phyloP scores from a whole-genome alignment of 352 stramenopile species.

The Plasmopara muralis region DNA sequence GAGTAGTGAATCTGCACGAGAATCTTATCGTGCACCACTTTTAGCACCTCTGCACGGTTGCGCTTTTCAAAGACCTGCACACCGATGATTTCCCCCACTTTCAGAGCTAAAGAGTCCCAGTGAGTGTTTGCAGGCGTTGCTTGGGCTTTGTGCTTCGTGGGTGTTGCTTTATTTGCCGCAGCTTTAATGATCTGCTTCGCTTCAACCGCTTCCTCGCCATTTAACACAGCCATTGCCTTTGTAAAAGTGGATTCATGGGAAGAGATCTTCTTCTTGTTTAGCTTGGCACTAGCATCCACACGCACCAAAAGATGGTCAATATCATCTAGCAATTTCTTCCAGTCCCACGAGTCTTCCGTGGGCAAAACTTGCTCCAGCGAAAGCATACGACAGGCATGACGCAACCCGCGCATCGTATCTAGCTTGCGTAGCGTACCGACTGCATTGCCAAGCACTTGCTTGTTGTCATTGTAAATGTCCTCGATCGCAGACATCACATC shows the following conservation, averaged over 20 bases:
- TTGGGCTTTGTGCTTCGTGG: conserved; percentile 16
- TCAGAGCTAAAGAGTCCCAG: conserved; percentile 56
- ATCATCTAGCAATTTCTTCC: conserved; percentile 68
- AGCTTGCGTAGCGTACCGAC: conserved; percentile 53
- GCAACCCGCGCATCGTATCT: conserved; percentile 55
- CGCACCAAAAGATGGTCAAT: conserved; percentile 59
- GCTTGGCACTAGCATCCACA: conserved; percentile 44
- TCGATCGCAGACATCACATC: conserved; percentile 86
- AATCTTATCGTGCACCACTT: conserved; percentile 61
- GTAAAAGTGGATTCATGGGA: conserved; percentile 20
- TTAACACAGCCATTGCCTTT: conserved; percentile 20
- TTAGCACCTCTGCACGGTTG: conserved; percentile 56
- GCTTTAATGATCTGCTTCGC: conserved; percentile 25
- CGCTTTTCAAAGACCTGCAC: conserved; percentile 75
- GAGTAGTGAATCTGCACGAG: conserved; percentile 76
- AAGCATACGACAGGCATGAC: conserved; percentile 53
- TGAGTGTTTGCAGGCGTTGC: conserved; percentile 32
- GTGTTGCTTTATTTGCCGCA: conserved; percentile 20
- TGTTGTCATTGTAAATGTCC: conserved; percentile 58
- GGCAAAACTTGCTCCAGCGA: conserved; percentile 63
- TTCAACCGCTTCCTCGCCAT: conserved; percentile 23
- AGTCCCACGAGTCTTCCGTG: conserved; percentile 73
- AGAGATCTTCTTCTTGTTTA: conserved; percentile 31
- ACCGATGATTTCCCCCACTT: conserved; percentile 57
- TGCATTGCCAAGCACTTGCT: conserved; percentile 29